These are phyloP conservation scores for Pelargonium fulgidum DNA, from an alignment of 441 rosid genomes.

Conservation along the genomic window DNA sequence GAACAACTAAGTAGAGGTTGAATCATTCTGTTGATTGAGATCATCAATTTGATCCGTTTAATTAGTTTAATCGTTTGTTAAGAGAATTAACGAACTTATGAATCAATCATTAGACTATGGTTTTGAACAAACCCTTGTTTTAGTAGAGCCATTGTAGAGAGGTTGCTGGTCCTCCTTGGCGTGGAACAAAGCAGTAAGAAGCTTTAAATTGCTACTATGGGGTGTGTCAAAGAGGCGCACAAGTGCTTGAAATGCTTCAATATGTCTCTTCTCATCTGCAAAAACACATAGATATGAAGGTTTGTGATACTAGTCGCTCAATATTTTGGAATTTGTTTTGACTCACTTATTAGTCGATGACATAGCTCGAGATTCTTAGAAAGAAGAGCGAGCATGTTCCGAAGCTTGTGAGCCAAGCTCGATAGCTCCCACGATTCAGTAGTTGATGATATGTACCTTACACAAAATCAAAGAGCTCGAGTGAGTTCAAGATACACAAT, in stretches of 20 bases:
- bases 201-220: slow-evolving; percentile 37
- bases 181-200: slow-evolving; percentile 34
- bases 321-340: no score
- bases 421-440: slow-evolving; percentile 41
- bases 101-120: no score
- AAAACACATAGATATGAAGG: no score
- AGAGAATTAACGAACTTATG: no score
- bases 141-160: slow-evolving; percentile 28
- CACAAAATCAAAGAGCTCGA: neutral
- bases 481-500: no score
- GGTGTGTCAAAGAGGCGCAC: slow-evolving; percentile 31
- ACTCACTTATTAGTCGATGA: slow-evolving; percentile 32
- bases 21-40: neutral
- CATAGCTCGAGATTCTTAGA: slow-evolving; percentile 26
- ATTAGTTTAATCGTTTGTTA: no score
- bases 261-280: slow-evolving; percentile 32
- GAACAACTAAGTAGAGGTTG: neutral
- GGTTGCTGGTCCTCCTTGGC: slow-evolving; percentile 34
- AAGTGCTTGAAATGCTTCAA: slow-evolving; percentile 33
- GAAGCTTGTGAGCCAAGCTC: slow-evolving; percentile 37
- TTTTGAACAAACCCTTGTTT: slow-evolving; percentile 30
- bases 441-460: slow-evolving; percentile 32
- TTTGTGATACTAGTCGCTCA: no score
- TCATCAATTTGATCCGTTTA: neutral
- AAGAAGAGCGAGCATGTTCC: slow-evolving; percentile 31